phyloP scores from a whole-genome alignment of 345 rosid genomes.

The Eucalyptus victrix region DNA sequence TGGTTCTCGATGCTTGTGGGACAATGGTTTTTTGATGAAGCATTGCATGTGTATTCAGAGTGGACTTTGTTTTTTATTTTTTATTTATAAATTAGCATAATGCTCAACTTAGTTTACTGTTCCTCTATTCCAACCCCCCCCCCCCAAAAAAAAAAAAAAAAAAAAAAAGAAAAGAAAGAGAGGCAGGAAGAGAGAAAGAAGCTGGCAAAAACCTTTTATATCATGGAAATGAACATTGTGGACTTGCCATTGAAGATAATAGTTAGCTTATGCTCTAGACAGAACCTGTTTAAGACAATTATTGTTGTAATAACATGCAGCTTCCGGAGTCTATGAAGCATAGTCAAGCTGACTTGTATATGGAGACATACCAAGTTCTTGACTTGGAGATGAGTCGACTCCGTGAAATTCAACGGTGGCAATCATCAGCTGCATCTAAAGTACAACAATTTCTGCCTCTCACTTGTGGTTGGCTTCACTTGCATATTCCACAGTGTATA shows the following conservation, averaged over 20 bases:
- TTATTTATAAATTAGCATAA: background rate
- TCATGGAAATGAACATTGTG: background rate
- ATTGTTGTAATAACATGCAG: constrained; percentile 25
- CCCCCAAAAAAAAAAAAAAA: background rate
- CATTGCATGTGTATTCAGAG: background rate
- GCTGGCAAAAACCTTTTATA: background rate
- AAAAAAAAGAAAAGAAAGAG: background rate
- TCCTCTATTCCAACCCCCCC: background rate
- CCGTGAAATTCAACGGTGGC: constrained; percentile 98
- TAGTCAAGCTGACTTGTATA: constrained; percentile 92
- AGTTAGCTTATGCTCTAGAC: background rate
- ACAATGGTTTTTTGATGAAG: background rate
- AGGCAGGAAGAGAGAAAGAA: background rate
- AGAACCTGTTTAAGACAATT: background rate
- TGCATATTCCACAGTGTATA: background rate
- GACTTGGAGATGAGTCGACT: constrained; percentile 98
- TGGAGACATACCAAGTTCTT: constrained; percentile 97
- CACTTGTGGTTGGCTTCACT: background rate
- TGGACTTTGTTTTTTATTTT: background rate
- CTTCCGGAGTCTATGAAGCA: constrained; percentile 99
- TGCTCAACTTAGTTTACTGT: background rate
- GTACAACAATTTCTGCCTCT: constrained; percentile 16
- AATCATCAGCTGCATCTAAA: constrained; percentile 86
- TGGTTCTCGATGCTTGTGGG: background rate
- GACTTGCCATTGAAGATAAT: background rate